Evolutionary conservation across 352 stramenopile genomes (phyloP).

Genomic region (Pilasporangium apinafurcum): DNA sequence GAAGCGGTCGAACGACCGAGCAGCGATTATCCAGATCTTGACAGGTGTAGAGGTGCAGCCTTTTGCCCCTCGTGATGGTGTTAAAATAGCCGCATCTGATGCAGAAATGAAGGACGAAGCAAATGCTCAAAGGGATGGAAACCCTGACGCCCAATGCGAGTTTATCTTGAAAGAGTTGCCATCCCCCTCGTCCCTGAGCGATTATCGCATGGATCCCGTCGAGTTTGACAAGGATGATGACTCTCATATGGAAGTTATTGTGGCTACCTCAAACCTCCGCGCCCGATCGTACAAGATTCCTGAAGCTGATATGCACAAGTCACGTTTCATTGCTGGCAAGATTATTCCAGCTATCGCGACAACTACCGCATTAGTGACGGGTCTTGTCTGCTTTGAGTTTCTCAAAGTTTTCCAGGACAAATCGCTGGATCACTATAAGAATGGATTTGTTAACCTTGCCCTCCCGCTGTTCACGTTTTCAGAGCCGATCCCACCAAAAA

Average conservation of each 20-base stretch:
- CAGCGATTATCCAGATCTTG: constrained; percentile 68
- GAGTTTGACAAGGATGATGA: constrained; percentile 99
- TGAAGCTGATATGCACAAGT: constrained; percentile 96
- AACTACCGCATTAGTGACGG: constrained; percentile 98
- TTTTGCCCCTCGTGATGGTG: constrained; percentile 91
- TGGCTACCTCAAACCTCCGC: constrained; percentile 95
- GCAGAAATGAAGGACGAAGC: constrained; percentile 91
- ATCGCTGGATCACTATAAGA: constrained; percentile 96
- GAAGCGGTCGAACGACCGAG: constrained; percentile 46
- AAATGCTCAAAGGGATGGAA: constrained; percentile 31
- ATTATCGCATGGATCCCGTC: constrained; percentile 90
- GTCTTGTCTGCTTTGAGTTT: constrained; percentile 97
- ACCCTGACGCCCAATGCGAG: constrained; percentile 66
- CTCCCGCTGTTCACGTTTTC: constrained; percentile 97
- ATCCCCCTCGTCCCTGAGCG: constrained; percentile 66
- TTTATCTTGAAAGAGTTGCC: constrained; percentile 85
- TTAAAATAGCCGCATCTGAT: constrained; percentile 98
- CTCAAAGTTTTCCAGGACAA: constrained; percentile 93
- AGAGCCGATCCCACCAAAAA: constrained; percentile 93
- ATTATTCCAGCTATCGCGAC: constrained; percentile 99
- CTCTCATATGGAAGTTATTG: constrained; percentile 97
- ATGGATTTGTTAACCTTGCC: constrained; percentile 98
- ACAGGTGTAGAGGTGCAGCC: constrained; percentile 87
- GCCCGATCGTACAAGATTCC: constrained; percentile 98
- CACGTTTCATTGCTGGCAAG: constrained; percentile 98